Base-by-base conservation (phyloP, 2,329 filamentous ascomycete species). In the Fusarium sororula region DNA sequence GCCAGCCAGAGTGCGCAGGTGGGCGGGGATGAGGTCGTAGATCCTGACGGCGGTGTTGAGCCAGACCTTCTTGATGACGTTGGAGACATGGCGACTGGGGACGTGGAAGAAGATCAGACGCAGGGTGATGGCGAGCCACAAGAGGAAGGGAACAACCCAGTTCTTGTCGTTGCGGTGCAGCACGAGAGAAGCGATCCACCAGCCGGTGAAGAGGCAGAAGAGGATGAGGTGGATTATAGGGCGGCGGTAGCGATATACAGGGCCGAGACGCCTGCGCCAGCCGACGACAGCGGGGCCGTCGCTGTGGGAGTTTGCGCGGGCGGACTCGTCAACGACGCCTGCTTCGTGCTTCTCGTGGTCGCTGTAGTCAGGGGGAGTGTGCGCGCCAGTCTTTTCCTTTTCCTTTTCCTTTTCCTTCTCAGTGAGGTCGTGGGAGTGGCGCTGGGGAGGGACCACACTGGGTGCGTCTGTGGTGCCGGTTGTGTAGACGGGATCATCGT, bases 131-230 rank as follows among this genome's bases (percentile, higher is more conserved):
- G 86, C 87, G 51, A 97, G 89, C 86, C 92, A 97, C 53, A 98
- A 80, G 57, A 97, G 86, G 83, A 97, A 96, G 1, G 95, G 94
- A 56, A 95, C 89, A 64, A 97, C 83, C 94, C 94, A 97, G 79
- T 94, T 94, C 82, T 86, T 87, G 78, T 94, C 90, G 67, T 92
- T 76, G 67, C 90, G 90, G 81, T 96, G 94, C 60, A 94, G 85
- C 67, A 95, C 86, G 54, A 96, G 84, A 62, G 91, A 90, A 12
- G 92, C 91, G 73, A 95, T 92, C 92, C 92, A 95, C 93, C 93
- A 95, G 78, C 85, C 86, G 7, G 85, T 87, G 70, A 85, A 85
- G 63, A 87, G 74, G 56, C 77, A 74, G 59, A 84, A 84, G 77
- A 87, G 74, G 79, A 85, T 75, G 74, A 86, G 70, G 80, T 90